Percentiles rank a stretch among this genome's conserved stretches.
These are phyloP conservation scores for Blastobotrys terrestris DNA, from an alignment of 805 yeast genomes.

Conservation along the genomic window DNA sequence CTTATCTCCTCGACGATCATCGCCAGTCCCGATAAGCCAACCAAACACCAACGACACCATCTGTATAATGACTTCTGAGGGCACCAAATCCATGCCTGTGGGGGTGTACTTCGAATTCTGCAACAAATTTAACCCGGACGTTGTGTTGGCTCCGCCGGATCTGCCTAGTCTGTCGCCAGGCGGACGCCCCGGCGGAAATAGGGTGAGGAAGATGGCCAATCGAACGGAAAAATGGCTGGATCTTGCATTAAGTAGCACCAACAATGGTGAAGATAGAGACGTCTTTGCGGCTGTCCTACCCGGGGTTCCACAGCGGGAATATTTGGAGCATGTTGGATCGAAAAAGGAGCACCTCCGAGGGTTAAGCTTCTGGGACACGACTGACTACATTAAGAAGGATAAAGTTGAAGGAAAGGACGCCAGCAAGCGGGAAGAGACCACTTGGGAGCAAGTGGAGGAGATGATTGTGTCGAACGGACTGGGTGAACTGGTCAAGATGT, in stretches of 20 bases:
- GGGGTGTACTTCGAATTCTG: conserved; percentile 19
- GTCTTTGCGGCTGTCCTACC: conserved; percentile 31
- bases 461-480: conserved; percentile 8
- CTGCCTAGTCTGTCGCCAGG: conserved; percentile 26
- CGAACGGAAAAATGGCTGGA: conserved; percentile 32
- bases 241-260: conserved; percentile 11
- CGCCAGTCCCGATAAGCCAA: conserved; percentile 27
- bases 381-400: neutral
- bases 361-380: conserved; percentile 10
- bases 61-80: conserved; percentile 34
- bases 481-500: conserved; percentile 12
- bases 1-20: conserved; percentile 26
- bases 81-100: conserved; percentile 27
- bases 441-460: neutral
- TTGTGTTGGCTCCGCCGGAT: conserved; percentile 33
- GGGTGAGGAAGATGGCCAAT: conserved; percentile 31
- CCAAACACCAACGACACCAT: conserved; percentile 31
- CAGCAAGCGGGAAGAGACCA: neutral
- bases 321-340: conserved; percentile 16
- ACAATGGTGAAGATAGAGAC: conserved; percentile 7
- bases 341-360: conserved; percentile 16
- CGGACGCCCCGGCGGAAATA: conserved; percentile 31
- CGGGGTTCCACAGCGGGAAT: conserved; percentile 25
- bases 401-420: neutral
- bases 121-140: conserved; percentile 25